Percentiles rank a stretch among this genome's conserved stretches.
Evolutionary conservation across 1,284 basidiomycete genomes (phyloP).

Genomic region (Ganoderma leucocontextum): DNA sequence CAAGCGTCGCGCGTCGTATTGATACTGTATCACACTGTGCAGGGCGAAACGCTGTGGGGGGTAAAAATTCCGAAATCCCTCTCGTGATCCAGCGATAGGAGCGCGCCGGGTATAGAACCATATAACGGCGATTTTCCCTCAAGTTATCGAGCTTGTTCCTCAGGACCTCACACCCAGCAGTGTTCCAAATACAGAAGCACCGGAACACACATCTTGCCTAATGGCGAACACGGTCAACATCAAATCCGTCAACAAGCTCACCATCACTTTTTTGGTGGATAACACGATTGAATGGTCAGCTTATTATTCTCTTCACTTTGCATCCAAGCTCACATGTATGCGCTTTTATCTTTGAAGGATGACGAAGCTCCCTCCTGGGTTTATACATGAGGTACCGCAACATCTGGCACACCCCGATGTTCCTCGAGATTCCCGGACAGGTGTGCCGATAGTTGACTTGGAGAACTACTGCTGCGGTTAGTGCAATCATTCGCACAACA

Average conservation of each 20-base stretch:
- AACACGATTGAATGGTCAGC: constrained; percentile 80
- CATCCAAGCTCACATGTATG: background rate
- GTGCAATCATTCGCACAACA: constrained; percentile 66
- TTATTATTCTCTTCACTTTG: background rate
- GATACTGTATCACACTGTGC: no score
- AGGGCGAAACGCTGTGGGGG: no score
- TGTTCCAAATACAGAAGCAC: background rate
- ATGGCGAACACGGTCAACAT: constrained; percentile 13
- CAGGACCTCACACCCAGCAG: no score
- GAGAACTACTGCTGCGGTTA: constrained; percentile 81
- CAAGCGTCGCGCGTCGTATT: background rate
- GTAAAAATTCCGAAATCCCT: no score
- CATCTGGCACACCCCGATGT: constrained; percentile 64
- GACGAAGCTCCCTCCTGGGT: constrained; percentile 79
- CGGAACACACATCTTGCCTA: background rate
- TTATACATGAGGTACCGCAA: constrained; percentile 73
- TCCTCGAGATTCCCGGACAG: constrained; percentile 59
- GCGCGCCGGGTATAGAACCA: no score
- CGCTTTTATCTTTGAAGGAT: constrained; percentile 57
- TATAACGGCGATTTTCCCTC: no score
- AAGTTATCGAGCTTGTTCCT: no score
- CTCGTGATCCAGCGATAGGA: no score
- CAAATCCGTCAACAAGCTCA: constrained; percentile 56
- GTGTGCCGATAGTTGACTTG: constrained; percentile 74
- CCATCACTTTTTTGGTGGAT: constrained; percentile 77